Conservation (phyloP, 257 asterid species). For the Mentha longifolia region DNA sequence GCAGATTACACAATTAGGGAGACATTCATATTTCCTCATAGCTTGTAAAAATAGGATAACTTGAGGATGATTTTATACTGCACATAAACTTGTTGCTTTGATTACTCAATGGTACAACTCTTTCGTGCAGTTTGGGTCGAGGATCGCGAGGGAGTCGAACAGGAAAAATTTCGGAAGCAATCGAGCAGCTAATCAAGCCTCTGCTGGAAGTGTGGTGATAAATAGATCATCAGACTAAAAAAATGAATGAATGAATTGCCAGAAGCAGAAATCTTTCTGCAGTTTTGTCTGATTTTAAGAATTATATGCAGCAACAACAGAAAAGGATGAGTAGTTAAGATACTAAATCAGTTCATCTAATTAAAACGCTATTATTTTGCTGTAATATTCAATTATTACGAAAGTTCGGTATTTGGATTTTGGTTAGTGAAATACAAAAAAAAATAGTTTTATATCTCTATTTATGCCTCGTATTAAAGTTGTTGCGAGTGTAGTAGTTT, state of each 20-base stretch:
- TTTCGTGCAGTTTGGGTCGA: conserved; percentile 72
- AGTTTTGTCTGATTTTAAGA: not conserved
- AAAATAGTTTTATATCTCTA: too few species aligned
- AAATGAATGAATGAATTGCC: not conserved
- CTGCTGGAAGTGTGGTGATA: conserved; percentile 88
- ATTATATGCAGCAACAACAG: not conserved
- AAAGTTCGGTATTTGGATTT: too few species aligned
- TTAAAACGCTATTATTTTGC: too few species aligned
- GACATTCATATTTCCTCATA: not conserved
- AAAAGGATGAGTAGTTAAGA: too few species aligned
- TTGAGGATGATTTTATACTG: not conserved
- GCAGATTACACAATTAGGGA: not conserved
- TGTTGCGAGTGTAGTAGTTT: too few species aligned
- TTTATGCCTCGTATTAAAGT: too few species aligned
- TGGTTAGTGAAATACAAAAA: too few species aligned
- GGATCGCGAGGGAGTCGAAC: conserved; percentile 94
- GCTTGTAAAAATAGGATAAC: not conserved
- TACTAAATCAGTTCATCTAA: too few species aligned
- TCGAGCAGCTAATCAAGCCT: conserved; percentile 94
- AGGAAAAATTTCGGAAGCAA: conserved; percentile 88
- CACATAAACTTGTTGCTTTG: too few species aligned
- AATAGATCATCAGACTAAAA: conserved; percentile 31
- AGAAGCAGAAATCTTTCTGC: not conserved
- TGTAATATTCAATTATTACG: too few species aligned
- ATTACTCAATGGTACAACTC: too few species aligned